A percentile compares a stretch with the other conserved stretches of the same genome.
phyloP scores from a whole-genome alignment of 352 stramenopile genomes.

The Pythium sp. region DNA sequence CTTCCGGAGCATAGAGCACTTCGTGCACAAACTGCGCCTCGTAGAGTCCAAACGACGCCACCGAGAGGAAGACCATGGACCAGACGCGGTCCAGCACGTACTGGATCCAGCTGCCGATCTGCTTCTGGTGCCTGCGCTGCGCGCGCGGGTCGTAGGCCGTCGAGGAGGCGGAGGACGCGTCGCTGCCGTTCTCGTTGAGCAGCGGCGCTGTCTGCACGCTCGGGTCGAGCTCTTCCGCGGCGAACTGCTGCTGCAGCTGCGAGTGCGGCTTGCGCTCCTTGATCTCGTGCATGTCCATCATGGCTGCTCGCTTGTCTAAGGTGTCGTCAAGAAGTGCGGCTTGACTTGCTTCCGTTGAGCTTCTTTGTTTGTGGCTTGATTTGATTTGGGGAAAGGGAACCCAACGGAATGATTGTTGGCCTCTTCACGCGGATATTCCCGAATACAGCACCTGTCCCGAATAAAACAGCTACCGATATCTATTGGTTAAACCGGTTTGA shows the following conservation, averaged over 20 bases:
- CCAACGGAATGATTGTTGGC: no score
- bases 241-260: not conserved
- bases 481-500: no score
- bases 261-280: slow-evolving; percentile 36
- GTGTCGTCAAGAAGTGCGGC: not conserved
- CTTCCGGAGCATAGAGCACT: slow-evolving; percentile 50
- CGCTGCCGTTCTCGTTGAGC: slow-evolving; percentile 9
- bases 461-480: no score
- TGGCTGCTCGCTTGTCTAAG: not conserved
- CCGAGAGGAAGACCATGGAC: slow-evolving; percentile 48
- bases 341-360: not conserved
- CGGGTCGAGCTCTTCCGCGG: slow-evolving; percentile 37
- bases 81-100: slow-evolving; percentile 54
- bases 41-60: slow-evolving; percentile 52
- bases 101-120: slow-evolving; percentile 34
- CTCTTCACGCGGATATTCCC: no score
- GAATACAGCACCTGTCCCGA: no score
- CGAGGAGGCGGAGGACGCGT: not conserved
- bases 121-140: slow-evolving; percentile 13
- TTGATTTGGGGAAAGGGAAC: not conserved
- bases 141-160: not conserved
- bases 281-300: slow-evolving; percentile 66
- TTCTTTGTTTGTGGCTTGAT: not conserved
- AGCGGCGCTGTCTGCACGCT: slow-evolving; percentile 30
- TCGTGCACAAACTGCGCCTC: slow-evolving; percentile 57